These are phyloP conservation scores for Fraxinus anomala DNA, from an alignment of 257 asterid genomes.

Conservation along the genomic window DNA sequence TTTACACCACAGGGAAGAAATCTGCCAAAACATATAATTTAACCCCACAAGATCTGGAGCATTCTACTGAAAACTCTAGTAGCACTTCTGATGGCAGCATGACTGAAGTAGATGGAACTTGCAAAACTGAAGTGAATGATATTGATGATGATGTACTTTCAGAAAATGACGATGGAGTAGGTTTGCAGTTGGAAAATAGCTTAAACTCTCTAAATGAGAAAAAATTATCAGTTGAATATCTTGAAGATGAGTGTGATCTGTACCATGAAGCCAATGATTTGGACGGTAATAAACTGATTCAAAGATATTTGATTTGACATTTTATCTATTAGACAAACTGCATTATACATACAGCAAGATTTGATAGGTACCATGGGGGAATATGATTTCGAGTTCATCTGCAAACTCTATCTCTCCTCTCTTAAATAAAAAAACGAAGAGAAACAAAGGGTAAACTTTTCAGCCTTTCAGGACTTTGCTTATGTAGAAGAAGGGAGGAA, in stretches of 20 bases:
- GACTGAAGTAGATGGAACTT: constrained; percentile 33
- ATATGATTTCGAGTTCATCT: background rate
- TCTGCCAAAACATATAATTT: constrained; percentile 25
- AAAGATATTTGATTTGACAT: constrained; percentile 18
- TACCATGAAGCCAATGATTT: constrained; percentile 65
- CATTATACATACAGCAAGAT: background rate
- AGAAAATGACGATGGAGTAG: constrained; percentile 42
- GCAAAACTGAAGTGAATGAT: constrained; percentile 22
- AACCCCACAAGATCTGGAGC: constrained; percentile 32
- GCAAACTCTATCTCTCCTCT: background rate
- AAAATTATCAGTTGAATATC: constrained; percentile 60
- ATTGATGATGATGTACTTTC: constrained; percentile 38
- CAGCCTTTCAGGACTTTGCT: constrained; percentile 14
- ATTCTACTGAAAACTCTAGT: constrained; percentile 28
- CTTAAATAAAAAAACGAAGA: background rate
- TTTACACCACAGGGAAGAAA: constrained; percentile 42
- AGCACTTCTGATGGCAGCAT: constrained; percentile 30
- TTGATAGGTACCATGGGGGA: constrained; percentile 10
- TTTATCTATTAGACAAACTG: constrained; percentile 17
- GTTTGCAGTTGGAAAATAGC: constrained; percentile 25
- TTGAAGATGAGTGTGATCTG: constrained; percentile 71
- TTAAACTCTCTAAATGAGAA: constrained; percentile 41
- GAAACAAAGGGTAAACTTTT: background rate
- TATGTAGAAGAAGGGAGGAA: constrained; percentile 18
- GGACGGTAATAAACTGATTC: constrained; percentile 50